Base-by-base conservation (phyloP, 1,284 basidiomycete genomes). In the Ganoderma resinaceum region DNA sequence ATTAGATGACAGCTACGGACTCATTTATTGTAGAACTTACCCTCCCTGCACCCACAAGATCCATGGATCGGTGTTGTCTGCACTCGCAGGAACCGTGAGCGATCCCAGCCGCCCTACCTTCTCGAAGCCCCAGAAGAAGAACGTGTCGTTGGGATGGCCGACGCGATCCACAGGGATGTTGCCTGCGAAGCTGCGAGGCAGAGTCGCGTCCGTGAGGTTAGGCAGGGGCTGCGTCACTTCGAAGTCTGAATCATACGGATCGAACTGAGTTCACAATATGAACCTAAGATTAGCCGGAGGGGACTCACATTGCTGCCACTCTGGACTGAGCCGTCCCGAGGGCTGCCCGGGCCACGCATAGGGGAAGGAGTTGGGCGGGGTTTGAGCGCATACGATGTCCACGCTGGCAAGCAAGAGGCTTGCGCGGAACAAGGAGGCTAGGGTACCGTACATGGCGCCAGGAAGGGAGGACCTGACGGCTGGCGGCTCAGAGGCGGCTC, bases 11-110 rank as follows among this genome's bases (percentile, higher is more conserved):
- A 18, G n/a, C 6, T 2, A 29, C 4, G 7, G 31, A 2, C 11
- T n/a, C 37, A 12, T 33, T 16, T 9, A n/a, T 26, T 31, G 12
- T 16, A 16, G 9, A 23, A 66, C 85, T 64, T 72, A 89, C 87
- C 90, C 91, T 77, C 91, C 91, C 73, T 92, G 91, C 23, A 93
- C 77, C 90, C 90, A 93, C 57, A 92, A 89, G 12, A 86, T 85
- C 91, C 91, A 92, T 12, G 91, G 91, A 31, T 86, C 80, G n/a
- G 80, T 76, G 65, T 80, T 76, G 31, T 72, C 73, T 31, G 73
- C 62, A 8, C 78, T 72, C 1, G 89, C 90, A 8, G 69, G 63
- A 1, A 65, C 65, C 0, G 69, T 69, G 64, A 93, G 79, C 1
- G 91, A 91, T 2, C 89, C 90, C 8, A 82, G 76, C 2, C 78